Percentiles rank a stretch among this genome's conserved stretches.
Evolutionary conservation across 352 stramenopile species (phyloP).

Genomic region (Globisporangium viniferum): DNA sequence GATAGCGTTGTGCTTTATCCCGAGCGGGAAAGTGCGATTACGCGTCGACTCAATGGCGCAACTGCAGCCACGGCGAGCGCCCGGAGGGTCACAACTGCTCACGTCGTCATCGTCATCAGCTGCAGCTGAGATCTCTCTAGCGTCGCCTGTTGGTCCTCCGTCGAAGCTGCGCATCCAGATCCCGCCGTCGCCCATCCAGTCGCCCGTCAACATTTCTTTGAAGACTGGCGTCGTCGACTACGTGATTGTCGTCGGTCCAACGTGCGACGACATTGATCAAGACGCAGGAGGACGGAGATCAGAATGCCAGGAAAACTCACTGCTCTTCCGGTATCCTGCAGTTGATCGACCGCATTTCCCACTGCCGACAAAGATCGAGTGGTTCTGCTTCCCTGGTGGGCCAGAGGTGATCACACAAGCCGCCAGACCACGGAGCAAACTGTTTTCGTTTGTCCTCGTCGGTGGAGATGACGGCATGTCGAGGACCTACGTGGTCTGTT

Average conservation of each 20-base stretch:
- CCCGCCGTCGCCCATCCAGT: constrained; percentile 7
- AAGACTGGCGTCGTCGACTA: constrained; percentile 76
- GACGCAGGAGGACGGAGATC: not conserved
- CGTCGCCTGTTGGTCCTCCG: constrained; percentile 28
- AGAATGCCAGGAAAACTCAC: constrained; percentile 39
- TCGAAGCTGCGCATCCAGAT: constrained; percentile 14
- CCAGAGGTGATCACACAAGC: constrained; percentile 52
- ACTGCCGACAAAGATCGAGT: constrained; percentile 85
- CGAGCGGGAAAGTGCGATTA: constrained; percentile 23
- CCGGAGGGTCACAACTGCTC: not conserved
- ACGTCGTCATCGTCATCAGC: constrained; percentile 12
- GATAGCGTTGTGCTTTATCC: constrained; percentile 69
- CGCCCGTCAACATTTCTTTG: constrained; percentile 30
- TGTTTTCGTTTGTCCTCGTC: constrained; percentile 82
- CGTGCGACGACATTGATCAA: constrained; percentile 1
- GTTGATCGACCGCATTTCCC: constrained; percentile 56
- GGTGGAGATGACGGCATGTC: constrained; percentile 70
- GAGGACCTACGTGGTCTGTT: constrained; percentile 64
- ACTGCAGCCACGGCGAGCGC: constrained; percentile 18
- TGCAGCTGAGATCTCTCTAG: constrained; percentile 28
- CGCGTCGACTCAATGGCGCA: constrained; percentile 21
- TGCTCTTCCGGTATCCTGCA: constrained; percentile 64
- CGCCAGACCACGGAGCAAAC: constrained; percentile 40
- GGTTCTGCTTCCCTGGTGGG: constrained; percentile 83
- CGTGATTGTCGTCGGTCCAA: constrained; percentile 58